Conservation (phyloP, 495 filamentous ascomycete genomes). For the Mycothermus thermophilus region DNA sequence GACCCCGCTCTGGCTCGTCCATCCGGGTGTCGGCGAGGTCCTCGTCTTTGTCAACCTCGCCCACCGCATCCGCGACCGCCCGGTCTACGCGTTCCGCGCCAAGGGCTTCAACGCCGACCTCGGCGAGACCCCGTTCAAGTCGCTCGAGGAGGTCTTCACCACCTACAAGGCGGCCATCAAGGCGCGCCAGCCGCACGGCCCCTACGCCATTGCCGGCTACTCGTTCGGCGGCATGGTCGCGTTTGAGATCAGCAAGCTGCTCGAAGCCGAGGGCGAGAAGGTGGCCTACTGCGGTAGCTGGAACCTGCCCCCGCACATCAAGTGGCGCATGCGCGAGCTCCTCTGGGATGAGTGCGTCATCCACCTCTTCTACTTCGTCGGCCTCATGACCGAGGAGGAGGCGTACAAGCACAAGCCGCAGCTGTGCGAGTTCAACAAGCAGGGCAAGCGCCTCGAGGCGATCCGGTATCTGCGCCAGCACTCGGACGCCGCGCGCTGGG, state of each 20-base stretch:
- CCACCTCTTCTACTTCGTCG: slow-evolving; percentile 37
- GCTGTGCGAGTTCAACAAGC: slow-evolving; percentile 2
- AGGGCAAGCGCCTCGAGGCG: slow-evolving; percentile 14
- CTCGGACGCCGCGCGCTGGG: slow-evolving; percentile 14
- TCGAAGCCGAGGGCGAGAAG: slow-evolving; percentile 19
- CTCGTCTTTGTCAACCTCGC: slow-evolving; percentile 42
- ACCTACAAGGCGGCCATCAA: slow-evolving; percentile 35
- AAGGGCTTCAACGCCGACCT: slow-evolving; percentile 35
- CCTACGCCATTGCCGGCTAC: slow-evolving; percentile 45
- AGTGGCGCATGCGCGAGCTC: slow-evolving; percentile 35
- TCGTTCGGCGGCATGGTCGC: slow-evolving; percentile 39
- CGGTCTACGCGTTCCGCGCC: slow-evolving; percentile 41
- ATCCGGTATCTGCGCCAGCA: slow-evolving; percentile 4
- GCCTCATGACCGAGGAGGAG: slow-evolving; percentile 27
- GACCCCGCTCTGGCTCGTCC: slow-evolving; percentile 42
- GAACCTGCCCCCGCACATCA: slow-evolving; percentile 41
- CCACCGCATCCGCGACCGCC: slow-evolving; percentile 33
- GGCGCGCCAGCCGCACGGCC: slow-evolving; percentile 34
- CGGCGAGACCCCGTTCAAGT: slow-evolving; percentile 24
- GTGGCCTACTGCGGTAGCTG: slow-evolving; percentile 26
- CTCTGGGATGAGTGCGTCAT: slow-evolving; percentile 33
- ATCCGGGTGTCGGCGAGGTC: slow-evolving; percentile 44
- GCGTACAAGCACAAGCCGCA: slow-evolving; percentile 13
- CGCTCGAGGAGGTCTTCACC: slow-evolving; percentile 19
- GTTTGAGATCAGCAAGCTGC: slow-evolving; percentile 39